phyloP scores from a whole-genome alignment of 257 asterid genomes.

The Ligustrum vulgare region DNA sequence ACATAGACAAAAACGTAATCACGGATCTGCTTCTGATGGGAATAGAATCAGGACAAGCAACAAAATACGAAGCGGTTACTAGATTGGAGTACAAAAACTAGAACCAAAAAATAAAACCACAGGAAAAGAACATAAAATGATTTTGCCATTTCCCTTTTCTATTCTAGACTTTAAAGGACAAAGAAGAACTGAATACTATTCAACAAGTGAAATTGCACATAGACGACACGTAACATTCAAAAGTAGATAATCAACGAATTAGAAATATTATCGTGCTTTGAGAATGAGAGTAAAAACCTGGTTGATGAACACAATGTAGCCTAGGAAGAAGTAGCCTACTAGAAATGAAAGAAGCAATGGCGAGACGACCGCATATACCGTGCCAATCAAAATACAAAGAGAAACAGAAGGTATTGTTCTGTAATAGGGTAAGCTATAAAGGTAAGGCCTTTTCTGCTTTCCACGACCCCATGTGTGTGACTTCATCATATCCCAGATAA shows the following conservation, averaged over 20 bases:
- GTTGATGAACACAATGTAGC: conserved; percentile 76
- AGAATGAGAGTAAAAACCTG: conserved; percentile 59
- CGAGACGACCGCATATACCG: conserved; percentile 94
- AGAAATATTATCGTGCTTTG: not conserved
- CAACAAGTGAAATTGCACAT: conserved; percentile 1
- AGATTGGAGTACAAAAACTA: not conserved
- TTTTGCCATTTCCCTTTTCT: not conserved
- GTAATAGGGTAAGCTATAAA: conserved; percentile 76
- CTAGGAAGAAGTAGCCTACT: conserved; percentile 77
- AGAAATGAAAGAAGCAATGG: conserved; percentile 90
- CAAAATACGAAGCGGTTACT: not conserved
- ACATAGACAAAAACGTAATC: not conserved
- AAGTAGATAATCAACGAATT: not conserved
- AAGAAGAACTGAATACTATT: not conserved
- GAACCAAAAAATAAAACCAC: not conserved
- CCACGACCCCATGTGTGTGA: conserved; percentile 66
- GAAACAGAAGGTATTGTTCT: conserved; percentile 72
- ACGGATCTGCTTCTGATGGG: not conserved
- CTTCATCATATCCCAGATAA: conserved; percentile 70
- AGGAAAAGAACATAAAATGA: not conserved
- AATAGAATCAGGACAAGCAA: not conserved
- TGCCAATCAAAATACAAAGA: conserved; percentile 76
- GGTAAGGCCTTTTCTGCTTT: conserved; percentile 63
- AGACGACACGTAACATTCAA: not conserved
- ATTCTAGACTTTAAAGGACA: not conserved